Base-by-base conservation (phyloP, 768 basidiomycete species). In the Agrocybe chaxingu region DNA sequence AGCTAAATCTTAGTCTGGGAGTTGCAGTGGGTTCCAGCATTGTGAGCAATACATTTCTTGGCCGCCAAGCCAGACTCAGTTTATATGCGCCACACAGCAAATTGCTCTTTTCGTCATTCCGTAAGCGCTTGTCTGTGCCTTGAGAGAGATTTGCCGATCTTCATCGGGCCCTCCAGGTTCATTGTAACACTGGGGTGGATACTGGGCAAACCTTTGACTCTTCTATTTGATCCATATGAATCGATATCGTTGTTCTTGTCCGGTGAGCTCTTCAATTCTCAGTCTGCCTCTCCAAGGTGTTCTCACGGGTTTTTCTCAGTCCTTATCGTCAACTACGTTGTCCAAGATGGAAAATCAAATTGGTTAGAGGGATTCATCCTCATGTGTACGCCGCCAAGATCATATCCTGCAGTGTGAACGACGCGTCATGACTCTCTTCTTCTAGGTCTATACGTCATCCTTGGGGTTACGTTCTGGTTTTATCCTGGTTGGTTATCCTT, bases 191-290 rank as follows among this genome's bases (percentile, higher is more conserved):
- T 96, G 7, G 91, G 76, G 3, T 97, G 92, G 93, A 79, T 80
- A 18, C 70, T 94, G 43, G 84, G 83, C 47, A 93, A 92, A 61
- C 88, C 89, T 8, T 63, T 89, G 47, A 84, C 84, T 11, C 72
- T 95, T 48, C 74, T 94, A 33, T 95, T 96, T 60, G 94, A 96
- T 64, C 89, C 92, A 2, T 94, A 88, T 63, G 89, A 95, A 70
- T 87, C 88, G 1, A 72, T 95, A 40, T 82, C 66, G 6, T 62
- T 79, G 34, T 79, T 78, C 63, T 65, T 78, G 11, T 60, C 74
- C 35, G 75, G 73, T 77, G 54, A 47, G 66, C 55, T 45, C 9
- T 35, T 10, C 51, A 6, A 5, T 46, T 41, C 7, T 31, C 11
- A 37, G 42, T 29, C 13, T 35, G 30, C 33, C 16, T 3, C 9